A percentile compares a stretch with the other conserved stretches of the same genome.
Conservation (phyloP, 495 filamentous ascomycete genomes). For the Xylaria longipes region DNA sequence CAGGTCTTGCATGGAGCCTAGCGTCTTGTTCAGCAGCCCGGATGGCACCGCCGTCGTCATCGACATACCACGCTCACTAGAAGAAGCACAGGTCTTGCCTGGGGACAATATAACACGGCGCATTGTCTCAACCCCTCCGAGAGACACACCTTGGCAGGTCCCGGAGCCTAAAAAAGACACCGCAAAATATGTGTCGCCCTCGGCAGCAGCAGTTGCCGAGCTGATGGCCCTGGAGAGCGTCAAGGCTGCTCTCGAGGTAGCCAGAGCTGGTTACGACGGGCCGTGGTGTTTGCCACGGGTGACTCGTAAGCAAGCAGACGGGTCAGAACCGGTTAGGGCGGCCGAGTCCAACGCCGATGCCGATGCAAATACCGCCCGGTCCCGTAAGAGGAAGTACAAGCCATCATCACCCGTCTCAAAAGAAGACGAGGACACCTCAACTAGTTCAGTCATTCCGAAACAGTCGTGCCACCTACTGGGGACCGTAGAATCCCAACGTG, state of each 20-base stretch:
- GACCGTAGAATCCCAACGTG: constrained; percentile 44
- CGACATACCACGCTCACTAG: constrained; percentile 54
- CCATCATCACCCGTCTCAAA: constrained; percentile 7
- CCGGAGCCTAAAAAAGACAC: constrained; percentile 49
- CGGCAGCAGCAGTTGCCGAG: constrained; percentile 54
- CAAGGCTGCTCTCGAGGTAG: constrained; percentile 48
- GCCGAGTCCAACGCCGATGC: not conserved
- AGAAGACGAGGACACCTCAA: not conserved
- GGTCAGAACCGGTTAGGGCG: not conserved
- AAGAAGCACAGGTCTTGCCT: constrained; percentile 52
- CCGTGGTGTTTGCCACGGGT: constrained; percentile 54
- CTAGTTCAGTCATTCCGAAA: constrained; percentile 37
- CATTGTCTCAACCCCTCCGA: constrained; percentile 46
- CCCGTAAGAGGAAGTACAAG: constrained; percentile 34
- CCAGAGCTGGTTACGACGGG: constrained; percentile 42
- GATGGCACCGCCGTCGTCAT: constrained; percentile 46
- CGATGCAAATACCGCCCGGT: constrained; percentile 10
- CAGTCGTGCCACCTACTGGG: constrained; percentile 47
- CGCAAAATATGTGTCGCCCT: constrained; percentile 28
- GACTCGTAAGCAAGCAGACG: not conserved
- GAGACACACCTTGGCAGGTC: constrained; percentile 48
- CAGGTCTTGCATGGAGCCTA: constrained; percentile 32
- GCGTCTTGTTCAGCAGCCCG: constrained; percentile 49
- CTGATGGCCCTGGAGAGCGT: constrained; percentile 53
- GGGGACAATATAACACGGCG: constrained; percentile 33